phyloP scores from a whole-genome alignment of 2,329 filamentous ascomycete species.

The Penicillium psychrosexuale region DNA sequence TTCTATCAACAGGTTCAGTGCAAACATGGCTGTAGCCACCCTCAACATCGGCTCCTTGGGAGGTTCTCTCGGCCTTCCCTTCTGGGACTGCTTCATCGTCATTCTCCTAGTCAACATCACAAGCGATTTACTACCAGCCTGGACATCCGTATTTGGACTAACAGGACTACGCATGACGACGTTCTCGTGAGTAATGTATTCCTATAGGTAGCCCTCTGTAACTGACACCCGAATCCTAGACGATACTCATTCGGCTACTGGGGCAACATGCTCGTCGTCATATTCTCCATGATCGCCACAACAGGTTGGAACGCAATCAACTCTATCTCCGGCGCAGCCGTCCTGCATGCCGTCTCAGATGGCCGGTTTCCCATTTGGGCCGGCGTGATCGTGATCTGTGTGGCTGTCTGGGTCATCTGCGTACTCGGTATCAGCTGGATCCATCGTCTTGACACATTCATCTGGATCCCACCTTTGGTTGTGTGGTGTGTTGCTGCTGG shows the following conservation, averaged over 20 bases:
- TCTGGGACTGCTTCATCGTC: slow-evolving; percentile 40
- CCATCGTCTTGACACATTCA: slow-evolving; percentile 35
- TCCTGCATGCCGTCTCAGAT: slow-evolving; percentile 36
- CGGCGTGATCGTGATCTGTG: slow-evolving; percentile 40
- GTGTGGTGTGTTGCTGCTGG: slow-evolving; percentile 41
- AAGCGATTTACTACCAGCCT: slow-evolving; percentile 29
- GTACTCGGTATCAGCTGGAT: slow-evolving; percentile 40
- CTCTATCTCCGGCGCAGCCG: slow-evolving; percentile 37
- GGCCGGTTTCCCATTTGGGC: slow-evolving; percentile 38
- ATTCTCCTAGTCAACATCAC: slow-evolving; percentile 35
- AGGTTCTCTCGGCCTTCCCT: slow-evolving; percentile 32
- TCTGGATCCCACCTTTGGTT: slow-evolving; percentile 39
- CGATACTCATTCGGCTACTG: slow-evolving; percentile 41
- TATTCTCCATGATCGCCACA: slow-evolving; percentile 39
- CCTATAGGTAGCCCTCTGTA: not conserved
- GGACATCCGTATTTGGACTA: slow-evolving; percentile 34
- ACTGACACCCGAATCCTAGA: slow-evolving; percentile 8
- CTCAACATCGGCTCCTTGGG: slow-evolving; percentile 34
- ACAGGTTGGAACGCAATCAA: slow-evolving; percentile 43
- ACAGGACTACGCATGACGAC: slow-evolving; percentile 39
- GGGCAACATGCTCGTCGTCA: slow-evolving; percentile 37
- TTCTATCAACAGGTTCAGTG: slow-evolving; percentile 29
- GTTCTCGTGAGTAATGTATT: slow-evolving; percentile 24
- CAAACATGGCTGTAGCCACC: slow-evolving; percentile 40
- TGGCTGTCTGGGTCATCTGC: slow-evolving; percentile 38